phyloP scores from a whole-genome alignment of 208 protist genomes.

The Cochliopodium minus region DNA sequence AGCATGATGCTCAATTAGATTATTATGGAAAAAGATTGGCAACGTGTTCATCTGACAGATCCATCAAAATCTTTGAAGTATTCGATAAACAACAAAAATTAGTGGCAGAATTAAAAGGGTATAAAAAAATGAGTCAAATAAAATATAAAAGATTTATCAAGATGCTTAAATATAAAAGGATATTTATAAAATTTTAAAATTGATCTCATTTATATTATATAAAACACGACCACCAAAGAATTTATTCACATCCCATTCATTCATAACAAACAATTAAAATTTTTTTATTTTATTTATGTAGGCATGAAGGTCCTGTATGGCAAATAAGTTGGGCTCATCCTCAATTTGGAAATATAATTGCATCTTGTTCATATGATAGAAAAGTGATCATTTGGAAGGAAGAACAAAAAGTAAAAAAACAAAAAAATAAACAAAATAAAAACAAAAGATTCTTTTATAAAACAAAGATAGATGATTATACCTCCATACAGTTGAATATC shows the following conservation, averaged over 20 bases:
- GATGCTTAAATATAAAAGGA: too few relatives aligned
- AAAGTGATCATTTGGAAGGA: conserved; percentile 87
- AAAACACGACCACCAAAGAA: neutral
- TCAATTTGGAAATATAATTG: conserved; percentile 84
- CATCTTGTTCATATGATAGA: conserved; percentile 84
- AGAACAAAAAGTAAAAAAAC: conserved; percentile 36
- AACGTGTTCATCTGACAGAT: conserved; percentile 82
- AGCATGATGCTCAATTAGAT: conserved; percentile 89
- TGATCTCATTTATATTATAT: too few relatives aligned
- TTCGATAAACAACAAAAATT: conserved; percentile 22
- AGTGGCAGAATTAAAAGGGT: conserved; percentile 24
- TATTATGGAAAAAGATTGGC: conserved; percentile 92
- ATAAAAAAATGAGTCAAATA: too few relatives aligned
- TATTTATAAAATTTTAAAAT: too few relatives aligned
- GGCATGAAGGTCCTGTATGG: conserved; percentile 92
- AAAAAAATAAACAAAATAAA: conserved; percentile 31
- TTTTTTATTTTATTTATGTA: conserved; percentile 26
- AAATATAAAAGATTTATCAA: too few relatives aligned
- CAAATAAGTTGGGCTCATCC: conserved; percentile 89
- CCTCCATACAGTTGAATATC: neutral
- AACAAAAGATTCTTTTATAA: conserved; percentile 19
- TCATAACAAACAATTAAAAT: neutral
- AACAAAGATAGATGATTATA: too few relatives aligned
- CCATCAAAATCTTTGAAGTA: conserved; percentile 81
- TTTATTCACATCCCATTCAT: neutral